Percentiles rank a stretch among this genome's conserved stretches.
Conservation (phyloP, 108 stramenopile genomes). For the Aureococcus anophagefferens region DNA sequence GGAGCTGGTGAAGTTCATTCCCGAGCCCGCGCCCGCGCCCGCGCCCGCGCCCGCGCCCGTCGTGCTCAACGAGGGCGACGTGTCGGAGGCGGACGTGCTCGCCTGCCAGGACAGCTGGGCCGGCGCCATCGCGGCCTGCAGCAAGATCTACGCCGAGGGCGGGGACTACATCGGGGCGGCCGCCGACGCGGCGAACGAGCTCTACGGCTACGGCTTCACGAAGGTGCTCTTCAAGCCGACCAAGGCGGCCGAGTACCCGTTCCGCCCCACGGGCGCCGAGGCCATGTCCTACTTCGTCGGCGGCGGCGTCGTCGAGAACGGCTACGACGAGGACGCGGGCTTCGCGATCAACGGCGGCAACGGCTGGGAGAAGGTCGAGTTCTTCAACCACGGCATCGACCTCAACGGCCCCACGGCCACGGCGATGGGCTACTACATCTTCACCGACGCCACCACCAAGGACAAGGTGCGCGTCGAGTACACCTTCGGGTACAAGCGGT, state of each 20-base stretch:
- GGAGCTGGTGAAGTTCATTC: too few species aligned
- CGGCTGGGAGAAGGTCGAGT: slow-evolving; percentile 3
- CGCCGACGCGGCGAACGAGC: neutral
- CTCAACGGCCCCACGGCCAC: neutral
- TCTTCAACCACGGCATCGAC: slow-evolving; percentile 7
- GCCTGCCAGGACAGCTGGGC: too few species aligned
- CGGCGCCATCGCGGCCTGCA: too few species aligned
- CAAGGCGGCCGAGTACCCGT: too few species aligned
- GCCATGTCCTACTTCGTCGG: slow-evolving; percentile 14
- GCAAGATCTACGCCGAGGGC: too few species aligned
- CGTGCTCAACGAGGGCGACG: too few species aligned
- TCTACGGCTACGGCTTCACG: slow-evolving; percentile 11
- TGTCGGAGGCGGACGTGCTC: too few species aligned
- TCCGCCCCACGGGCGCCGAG: slow-evolving; percentile 5
- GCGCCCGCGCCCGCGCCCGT: too few species aligned
- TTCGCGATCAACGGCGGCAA: slow-evolving; percentile 13
- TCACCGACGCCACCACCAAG: slow-evolving; percentile 5
- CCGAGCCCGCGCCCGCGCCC: too few species aligned
- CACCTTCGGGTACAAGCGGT: slow-evolving; percentile 12
- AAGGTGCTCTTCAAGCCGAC: too few species aligned
- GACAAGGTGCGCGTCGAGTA: slow-evolving; percentile 6
- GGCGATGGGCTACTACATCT: slow-evolving; percentile 8
- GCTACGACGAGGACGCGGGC: slow-evolving; percentile 7
- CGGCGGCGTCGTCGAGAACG: neutral
- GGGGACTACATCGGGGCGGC: too few species aligned